Conservation (phyloP, 2,329 filamentous ascomycete species). For the Ascochyta pisi region DNA sequence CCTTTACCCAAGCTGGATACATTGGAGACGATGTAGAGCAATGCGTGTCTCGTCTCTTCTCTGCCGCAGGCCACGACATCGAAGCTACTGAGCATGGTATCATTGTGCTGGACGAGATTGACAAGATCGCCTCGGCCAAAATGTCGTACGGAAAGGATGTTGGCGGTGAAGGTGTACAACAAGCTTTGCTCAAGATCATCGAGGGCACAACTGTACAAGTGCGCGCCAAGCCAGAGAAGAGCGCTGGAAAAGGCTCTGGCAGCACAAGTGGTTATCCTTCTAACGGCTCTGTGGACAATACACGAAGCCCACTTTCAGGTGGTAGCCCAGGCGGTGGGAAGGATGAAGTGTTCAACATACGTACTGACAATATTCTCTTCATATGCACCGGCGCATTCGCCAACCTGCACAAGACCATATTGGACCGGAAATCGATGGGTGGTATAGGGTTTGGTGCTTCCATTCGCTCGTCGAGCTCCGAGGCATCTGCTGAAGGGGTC, state of each 20-base stretch:
- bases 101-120: slow-evolving; percentile 94
- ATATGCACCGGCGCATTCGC: slow-evolving; percentile 97
- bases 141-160: slow-evolving; percentile 91
- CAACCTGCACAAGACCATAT: slow-evolving; percentile 84
- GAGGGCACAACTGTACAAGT: slow-evolving; percentile 94
- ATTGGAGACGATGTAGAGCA: slow-evolving; percentile 98
- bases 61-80: slow-evolving; percentile 89
- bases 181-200: slow-evolving; percentile 92
- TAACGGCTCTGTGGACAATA: slow-evolving; percentile 30
- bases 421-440: slow-evolving; percentile 84
- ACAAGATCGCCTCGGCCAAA: slow-evolving; percentile 92
- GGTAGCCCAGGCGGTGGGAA: slow-evolving; percentile 48
- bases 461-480: slow-evolving; percentile 64
- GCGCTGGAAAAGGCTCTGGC: slow-evolving; percentile 42
- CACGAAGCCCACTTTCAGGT: slow-evolving; percentile 23
- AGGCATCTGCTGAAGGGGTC: slow-evolving; percentile 62
- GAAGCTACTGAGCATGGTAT: slow-evolving; percentile 87
- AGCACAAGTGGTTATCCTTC: slow-evolving; percentile 21
- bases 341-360: slow-evolving; percentile 72
- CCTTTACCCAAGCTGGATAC: slow-evolving; percentile 95
- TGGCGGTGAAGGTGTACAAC: slow-evolving; percentile 94
- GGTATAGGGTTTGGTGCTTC: slow-evolving; percentile 92
- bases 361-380: slow-evolving; percentile 96
- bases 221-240: slow-evolving; percentile 80
- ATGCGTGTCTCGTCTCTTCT: slow-evolving; percentile 87